A percentile compares a stretch with the other conserved stretches of the same genome.
Evolutionary conservation across 2,329 filamentous ascomycete species (phyloP).

Genomic region (Colletotrichum zoysiae): DNA sequence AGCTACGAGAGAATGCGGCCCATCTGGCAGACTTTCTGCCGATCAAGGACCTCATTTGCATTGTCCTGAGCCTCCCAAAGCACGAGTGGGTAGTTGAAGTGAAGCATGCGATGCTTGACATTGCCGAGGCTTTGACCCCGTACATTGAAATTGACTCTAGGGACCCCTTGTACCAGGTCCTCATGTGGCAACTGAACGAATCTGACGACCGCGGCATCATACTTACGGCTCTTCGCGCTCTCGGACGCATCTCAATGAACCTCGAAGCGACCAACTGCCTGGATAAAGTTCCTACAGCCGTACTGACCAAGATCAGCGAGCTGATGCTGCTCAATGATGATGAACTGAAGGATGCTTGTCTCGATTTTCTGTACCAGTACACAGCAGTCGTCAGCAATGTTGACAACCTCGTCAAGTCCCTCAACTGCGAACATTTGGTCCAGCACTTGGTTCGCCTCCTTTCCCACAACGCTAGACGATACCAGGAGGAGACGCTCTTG

Average conservation of each 20-base stretch:
- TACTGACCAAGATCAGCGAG: slow-evolving; percentile 76
- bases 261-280: slow-evolving; percentile 83
- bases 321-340: slow-evolving; percentile 89
- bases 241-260: slow-evolving; percentile 91
- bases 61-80: slow-evolving; percentile 82
- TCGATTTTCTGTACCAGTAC: slow-evolving; percentile 97
- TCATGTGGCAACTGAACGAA: slow-evolving; percentile 70
- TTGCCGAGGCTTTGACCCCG: slow-evolving; percentile 89
- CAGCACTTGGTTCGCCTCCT: slow-evolving; percentile 84
- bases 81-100: slow-evolving; percentile 82
- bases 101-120: slow-evolving; percentile 91
- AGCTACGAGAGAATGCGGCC: slow-evolving; percentile 87
- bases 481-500: slow-evolving; percentile 70
- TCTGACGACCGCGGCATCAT: slow-evolving; percentile 86
- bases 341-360: slow-evolving; percentile 85
- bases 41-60: slow-evolving; percentile 84
- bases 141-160: slow-evolving; percentile 79
- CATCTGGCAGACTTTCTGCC: slow-evolving; percentile 80
- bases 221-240: slow-evolving; percentile 81
- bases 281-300: slow-evolving; percentile 73
- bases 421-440: slow-evolving; percentile 76
- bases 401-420: slow-evolving; percentile 73
- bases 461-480: slow-evolving; percentile 77
- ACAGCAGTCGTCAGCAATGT: slow-evolving; percentile 89
- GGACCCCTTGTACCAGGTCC: slow-evolving; percentile 83